These are phyloP conservation scores for Penicillium sp. DNA, from an alignment of 2,329 filamentous ascomycete species.

Conservation along the genomic window DNA sequence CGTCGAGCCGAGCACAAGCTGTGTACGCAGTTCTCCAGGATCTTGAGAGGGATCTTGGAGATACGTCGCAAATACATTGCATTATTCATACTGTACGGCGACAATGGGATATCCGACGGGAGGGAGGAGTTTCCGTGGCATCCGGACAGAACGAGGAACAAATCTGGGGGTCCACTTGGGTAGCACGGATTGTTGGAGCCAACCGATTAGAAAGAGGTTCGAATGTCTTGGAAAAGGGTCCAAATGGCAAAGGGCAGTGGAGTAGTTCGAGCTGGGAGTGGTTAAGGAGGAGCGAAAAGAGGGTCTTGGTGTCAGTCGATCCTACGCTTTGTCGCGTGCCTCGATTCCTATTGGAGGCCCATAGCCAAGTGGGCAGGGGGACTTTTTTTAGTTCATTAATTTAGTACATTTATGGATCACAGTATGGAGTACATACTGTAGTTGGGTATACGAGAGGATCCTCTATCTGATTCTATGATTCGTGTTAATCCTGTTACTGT, in stretches of 20 bases:
- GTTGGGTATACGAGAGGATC: not conserved
- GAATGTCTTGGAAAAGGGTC: not conserved
- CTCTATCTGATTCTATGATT: not conserved
- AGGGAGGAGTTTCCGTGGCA: slow-evolving; percentile 3
- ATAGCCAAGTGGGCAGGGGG: not conserved
- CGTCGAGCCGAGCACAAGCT: not conserved
- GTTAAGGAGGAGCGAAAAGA: not conserved
- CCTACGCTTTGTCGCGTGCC: slow-evolving; percentile 16
- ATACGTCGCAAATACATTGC: not conserved
- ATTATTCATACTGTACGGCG: not conserved
- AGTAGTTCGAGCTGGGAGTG: not conserved
- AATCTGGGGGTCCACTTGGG: not conserved
- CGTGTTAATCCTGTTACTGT: too few species aligned
- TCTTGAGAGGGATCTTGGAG: not conserved
- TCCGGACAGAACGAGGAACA: not conserved
- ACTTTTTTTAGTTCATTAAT: slow-evolving; percentile 2
- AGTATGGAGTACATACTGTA: too few species aligned
- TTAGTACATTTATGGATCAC: not conserved
- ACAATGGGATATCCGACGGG: not conserved
- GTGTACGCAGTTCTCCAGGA: not conserved
- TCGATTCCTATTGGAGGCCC: slow-evolving; percentile 9
- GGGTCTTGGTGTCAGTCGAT: slow-evolving; percentile 4
- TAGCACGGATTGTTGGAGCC: not conserved
- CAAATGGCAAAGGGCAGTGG: not conserved
- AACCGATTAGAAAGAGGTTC: not conserved